Base-by-base conservation (phyloP, 352 stramenopile species). In the Phytophthora multivora region DNA sequence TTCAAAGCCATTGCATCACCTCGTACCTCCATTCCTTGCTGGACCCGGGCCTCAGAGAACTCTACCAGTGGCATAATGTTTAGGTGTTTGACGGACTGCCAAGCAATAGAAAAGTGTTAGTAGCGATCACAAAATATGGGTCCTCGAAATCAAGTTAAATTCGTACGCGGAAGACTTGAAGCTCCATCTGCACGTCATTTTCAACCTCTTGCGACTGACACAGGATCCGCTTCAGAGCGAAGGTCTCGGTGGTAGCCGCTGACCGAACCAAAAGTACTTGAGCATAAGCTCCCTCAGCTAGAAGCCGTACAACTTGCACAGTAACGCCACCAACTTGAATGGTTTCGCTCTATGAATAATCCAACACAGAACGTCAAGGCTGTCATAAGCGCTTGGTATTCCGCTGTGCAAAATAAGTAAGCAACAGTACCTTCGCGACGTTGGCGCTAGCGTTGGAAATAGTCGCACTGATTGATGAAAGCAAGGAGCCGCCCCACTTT, bases 131-230 rank as follows among this genome's bases (percentile, higher is more conserved):
- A 25, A 8, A 52, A 41, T 23, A 16, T 16, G 12, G 21, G 6
- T 38, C 11, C 2, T 31, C 21, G n/a, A 35, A 48, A 45, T n/a
- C 5, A 2, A 21, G 31, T 43, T 40, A 41, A 62, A 40, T 1
- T 58, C 78, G 21, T 70, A 95, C 86, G 35, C 65, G 80, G 13
- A 92, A 81, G 26, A 93, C 85, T 69, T 83, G 76, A 9, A 92
- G 77, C 61, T 95, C 87, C 39, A 79, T 91, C 35, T 89, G 79
- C 5, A 91, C 84, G 42, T 92, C 86, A 25, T 65, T 75, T 39
- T 93, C 83, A 25, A 90, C 76, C 19, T 96, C 85, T 72, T 90
- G 70, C 0, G 88, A 95, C 42, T 93, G 88, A 28, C 83, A 89
- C 8, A 95, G 68, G 49, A 94, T 78, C 21, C 88, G 80, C 63